phyloP scores from a whole-genome alignment of 441 rosid species.

The Populus hybrid region DNA sequence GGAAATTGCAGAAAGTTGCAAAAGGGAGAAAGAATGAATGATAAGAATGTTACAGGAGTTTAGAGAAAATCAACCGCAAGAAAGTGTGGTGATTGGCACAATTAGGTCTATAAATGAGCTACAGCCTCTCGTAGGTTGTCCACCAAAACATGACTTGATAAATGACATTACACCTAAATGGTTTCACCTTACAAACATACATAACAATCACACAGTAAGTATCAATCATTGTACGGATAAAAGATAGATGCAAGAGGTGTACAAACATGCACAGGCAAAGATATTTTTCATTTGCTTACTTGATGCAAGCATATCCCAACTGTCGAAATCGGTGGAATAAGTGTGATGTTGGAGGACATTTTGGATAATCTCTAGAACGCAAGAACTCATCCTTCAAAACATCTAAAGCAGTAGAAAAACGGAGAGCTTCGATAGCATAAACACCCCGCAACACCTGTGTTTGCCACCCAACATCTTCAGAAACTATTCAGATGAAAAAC shows the following conservation, averaged over 20 bases:
- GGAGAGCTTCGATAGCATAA: conserved; percentile 93
- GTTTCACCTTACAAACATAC: not conserved
- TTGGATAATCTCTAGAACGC: conserved; percentile 98
- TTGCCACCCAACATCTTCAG: conserved; percentile 28
- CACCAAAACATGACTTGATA: too few relatives aligned
- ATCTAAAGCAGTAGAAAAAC: conserved; percentile 88
- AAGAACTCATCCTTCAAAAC: conserved; percentile 92
- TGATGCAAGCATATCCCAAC: conserved; percentile 96
- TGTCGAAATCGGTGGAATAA: conserved; percentile 93
- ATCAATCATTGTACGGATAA: not conserved
- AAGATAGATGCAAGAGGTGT: not conserved
- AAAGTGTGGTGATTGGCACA: not conserved
- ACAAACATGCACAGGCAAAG: conserved; percentile 1
- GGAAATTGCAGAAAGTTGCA: not conserved
- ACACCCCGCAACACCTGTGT: conserved; percentile 78
- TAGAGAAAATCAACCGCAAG: not conserved
- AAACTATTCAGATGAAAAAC: conserved; percentile 18
- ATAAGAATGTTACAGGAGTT: not conserved
- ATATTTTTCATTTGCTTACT: conserved; percentile 42
- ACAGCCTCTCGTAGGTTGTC: not conserved
- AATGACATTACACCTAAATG: not conserved
- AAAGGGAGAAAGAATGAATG: not conserved
- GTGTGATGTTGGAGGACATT: conserved; percentile 91
- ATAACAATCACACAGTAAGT: not conserved
- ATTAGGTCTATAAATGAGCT: not conserved